Conservation (phyloP, 1,284 basidiomycete genomes). For the Coniophora puteana region DNA sequence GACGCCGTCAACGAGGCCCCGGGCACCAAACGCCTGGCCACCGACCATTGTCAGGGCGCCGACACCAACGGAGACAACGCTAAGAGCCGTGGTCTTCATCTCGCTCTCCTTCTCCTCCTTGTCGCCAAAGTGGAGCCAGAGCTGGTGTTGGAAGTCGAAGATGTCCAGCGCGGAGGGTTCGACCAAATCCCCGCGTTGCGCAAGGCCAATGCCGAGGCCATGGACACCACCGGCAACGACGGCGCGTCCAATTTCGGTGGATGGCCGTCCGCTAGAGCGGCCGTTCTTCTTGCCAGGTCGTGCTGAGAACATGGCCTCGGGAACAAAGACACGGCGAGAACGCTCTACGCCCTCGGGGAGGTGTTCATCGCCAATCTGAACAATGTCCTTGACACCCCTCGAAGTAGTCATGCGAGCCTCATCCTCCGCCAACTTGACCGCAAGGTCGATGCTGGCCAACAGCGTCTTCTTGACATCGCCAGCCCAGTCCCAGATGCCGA, state of each 20-base stretch:
- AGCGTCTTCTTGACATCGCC: slow-evolving; percentile 79
- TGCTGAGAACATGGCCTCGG: slow-evolving; percentile 91
- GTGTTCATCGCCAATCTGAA: slow-evolving; percentile 71
- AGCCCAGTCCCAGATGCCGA: slow-evolving; percentile 89
- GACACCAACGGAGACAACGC: slow-evolving; percentile 72
- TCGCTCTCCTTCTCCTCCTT: slow-evolving; percentile 45
- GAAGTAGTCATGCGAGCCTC: slow-evolving; percentile 75
- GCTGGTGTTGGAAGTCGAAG: slow-evolving; percentile 84
- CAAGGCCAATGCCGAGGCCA: slow-evolving; percentile 74
- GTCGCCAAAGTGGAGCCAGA: slow-evolving; percentile 61
- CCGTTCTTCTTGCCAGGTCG: slow-evolving; percentile 47
- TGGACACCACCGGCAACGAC: slow-evolving; percentile 70
- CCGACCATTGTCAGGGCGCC: slow-evolving; percentile 90
- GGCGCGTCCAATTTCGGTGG: slow-evolving; percentile 40
- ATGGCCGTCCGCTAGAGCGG: slow-evolving; percentile 39
- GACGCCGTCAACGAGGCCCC: slow-evolving; percentile 74
- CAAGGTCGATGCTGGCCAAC: slow-evolving; percentile 79
- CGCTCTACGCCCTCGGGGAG: slow-evolving; percentile 83
- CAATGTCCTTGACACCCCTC: slow-evolving; percentile 68
- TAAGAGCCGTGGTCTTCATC: slow-evolving; percentile 61
- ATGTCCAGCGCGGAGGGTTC: slow-evolving; percentile 80
- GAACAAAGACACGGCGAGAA: slow-evolving; percentile 84
- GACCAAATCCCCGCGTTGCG: slow-evolving; percentile 64
- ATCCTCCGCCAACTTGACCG: slow-evolving; percentile 81
- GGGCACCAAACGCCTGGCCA: slow-evolving; percentile 74